Evolutionary conservation across 306 rosid genomes (phyloP).

Genomic region (Cicer judaicum): DNA sequence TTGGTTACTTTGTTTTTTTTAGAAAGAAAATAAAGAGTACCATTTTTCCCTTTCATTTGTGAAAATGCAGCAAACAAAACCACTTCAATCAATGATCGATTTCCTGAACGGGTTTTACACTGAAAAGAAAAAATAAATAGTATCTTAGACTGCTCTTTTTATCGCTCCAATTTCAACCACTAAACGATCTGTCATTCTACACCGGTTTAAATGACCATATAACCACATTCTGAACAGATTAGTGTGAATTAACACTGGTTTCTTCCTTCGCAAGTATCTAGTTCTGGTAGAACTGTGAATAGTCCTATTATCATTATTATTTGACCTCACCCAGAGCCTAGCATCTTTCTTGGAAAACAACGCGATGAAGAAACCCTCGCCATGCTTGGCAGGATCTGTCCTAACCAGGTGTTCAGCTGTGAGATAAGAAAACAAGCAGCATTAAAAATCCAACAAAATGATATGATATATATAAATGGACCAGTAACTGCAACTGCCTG

Average conservation of each 20-base stretch:
- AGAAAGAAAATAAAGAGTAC: neutral
- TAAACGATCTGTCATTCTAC: neutral
- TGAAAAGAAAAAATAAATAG: neutral
- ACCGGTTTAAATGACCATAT: constrained; percentile 21
- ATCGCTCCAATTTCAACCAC: neutral
- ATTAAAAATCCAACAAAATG: neutral
- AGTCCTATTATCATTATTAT: neutral
- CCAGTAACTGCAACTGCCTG: neutral
- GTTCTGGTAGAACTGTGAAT: neutral
- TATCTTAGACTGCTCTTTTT: neutral
- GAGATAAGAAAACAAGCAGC: constrained; percentile 17
- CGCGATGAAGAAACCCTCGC: constrained; percentile 91
- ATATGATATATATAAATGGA: neutral
- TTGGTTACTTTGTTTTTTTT: too few relatives aligned
- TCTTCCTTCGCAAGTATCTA: constrained; percentile 28
- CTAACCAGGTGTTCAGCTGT: constrained; percentile 68
- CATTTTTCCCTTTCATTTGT: neutral
- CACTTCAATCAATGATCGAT: neutral
- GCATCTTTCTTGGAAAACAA: constrained; percentile 55
- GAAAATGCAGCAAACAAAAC: neutral
- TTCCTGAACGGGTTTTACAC: neutral
- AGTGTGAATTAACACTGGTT: constrained; percentile 11
- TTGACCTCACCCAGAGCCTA: neutral
- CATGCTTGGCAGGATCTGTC: constrained; percentile 70
- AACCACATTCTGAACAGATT: constrained; percentile 53